Conservation (phyloP, 345 rosid species). For the Arabidopsis suecica region DNA sequence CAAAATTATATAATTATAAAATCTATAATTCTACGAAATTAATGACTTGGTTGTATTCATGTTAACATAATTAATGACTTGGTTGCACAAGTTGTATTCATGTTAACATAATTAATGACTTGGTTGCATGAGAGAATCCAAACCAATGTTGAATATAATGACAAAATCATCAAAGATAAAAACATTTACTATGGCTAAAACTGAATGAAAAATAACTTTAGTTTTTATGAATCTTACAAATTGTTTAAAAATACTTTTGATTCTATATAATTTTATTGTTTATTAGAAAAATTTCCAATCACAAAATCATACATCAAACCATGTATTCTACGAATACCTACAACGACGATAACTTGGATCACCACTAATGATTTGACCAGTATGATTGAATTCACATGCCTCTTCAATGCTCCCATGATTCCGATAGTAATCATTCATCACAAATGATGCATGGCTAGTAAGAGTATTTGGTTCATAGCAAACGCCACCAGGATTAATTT, state of each 20-base stretch:
- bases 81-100: no score
- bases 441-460: background rate
- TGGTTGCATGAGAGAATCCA: no score
- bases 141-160: no score
- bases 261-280: background rate
- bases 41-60: no score
- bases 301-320: background rate
- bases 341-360: conserved; percentile 8
- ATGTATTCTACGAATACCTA: background rate
- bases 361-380: background rate
- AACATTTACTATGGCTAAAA: background rate
- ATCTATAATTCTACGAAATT: no score
- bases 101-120: no score
- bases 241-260: background rate
- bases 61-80: no score
- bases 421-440: conserved; percentile 22
- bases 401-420: background rate
- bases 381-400: background rate
- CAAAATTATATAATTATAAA: no score
- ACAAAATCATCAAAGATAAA: background rate
- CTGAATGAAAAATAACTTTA: background rate
- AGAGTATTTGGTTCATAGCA: background rate
- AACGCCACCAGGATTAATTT: background rate
- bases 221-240: background rate
- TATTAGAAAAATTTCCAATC: background rate